Evolutionary conservation across 192 early-diverging fungal genomes (phyloP), one percentile per base, ranked within the genome.

Genomic region (Rhizophlyctis rosea): DNA sequence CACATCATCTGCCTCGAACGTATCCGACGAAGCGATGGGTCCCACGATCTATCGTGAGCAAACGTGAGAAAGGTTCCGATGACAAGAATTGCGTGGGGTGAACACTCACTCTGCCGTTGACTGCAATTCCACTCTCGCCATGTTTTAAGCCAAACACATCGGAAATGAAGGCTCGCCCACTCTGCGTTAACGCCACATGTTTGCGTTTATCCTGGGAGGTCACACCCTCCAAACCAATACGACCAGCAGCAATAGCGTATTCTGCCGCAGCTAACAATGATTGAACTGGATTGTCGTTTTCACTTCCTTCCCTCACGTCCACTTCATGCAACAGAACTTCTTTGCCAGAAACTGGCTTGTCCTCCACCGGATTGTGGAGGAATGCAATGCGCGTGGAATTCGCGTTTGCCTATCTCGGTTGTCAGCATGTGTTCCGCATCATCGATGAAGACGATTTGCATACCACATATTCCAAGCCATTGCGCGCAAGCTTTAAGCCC

Each of bases 1-100:
- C 54, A 92, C 83, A 25, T 91, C 81, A 0, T 80, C 77, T 1
- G 56, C 60, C 0, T 63, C 63, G 50, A 94, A 87, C 1, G 64
- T 16, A 1, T 34, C 54, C 3, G 35, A 34, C 13, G 47, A 25
- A 4, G 56, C 48, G 13, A 72, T 55, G 24, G 75, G 75, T 27
- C 75, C 70, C 39, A 72, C 56, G 31, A 71, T 54, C 65, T 72
- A 13, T 53, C 7, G 35, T n/a, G n/a, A n/a, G n/a, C n/a, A n/a
- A n/a, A 57, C n/a, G 33, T 13, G 32, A 1, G 29, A 27, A 23
- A 29, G 27, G 28, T 27, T 23, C 21, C 21, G 52, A 1, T 54
- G 23, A 54, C 28, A 1, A 27, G n/a, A 16, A 18, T 1, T 36
- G 56, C 21, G 34, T 25, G 35, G 28, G 30, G 1, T 21, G 1